Base-by-base conservation (phyloP, 768 basidiomycete genomes). In the Ramaria rubella region DNA sequence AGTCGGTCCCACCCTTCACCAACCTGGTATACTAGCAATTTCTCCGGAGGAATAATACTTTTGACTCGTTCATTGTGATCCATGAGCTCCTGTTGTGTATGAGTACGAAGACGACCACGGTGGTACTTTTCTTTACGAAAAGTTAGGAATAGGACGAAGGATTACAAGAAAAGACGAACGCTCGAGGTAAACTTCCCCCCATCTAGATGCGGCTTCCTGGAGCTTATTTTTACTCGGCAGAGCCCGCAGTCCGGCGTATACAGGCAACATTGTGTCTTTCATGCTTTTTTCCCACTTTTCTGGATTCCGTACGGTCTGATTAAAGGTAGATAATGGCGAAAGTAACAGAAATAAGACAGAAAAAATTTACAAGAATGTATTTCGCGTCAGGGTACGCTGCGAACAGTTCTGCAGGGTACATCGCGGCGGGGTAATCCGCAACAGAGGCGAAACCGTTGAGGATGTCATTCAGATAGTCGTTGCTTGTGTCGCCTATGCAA, bases 231-330 rank as follows among this genome's bases (percentile, higher is more conserved):
- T 11, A 6, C 40, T 23, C 3, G 2, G 3, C 11, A 15, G 2
- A 3, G 19, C 8, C 9, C 26, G 14, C n/a, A 55, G 6, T 8
- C 7, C 21, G 11, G 21, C 2, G 11, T 3, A 24, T 17, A 29
- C 53, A 4, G 23, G 11, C 4, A 44, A n/a, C 17, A 53, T 42
- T n/a, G 52, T 53, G 11, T 11, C 31, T 29, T 40, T 53, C 52
- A 53, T 53, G 52, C 52, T 53, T 26, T 11, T 53, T 26, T 53
- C 52, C 52, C 52, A 53, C 40, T 53, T 53, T n/a, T 6, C 52
- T 4, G 52, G 52, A 31, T 53, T 24, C 9, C 52, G 21, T 24
- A 24, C 40, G 6, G 38, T 53, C 52, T 53, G 27, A 8, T 3
- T 3, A 14, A 12, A 24, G 27, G 6, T 34, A 5, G 15, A 24